Base-by-base conservation (phyloP, 2,329 filamentous ascomycete species). In the Apiospora koreana region DNA sequence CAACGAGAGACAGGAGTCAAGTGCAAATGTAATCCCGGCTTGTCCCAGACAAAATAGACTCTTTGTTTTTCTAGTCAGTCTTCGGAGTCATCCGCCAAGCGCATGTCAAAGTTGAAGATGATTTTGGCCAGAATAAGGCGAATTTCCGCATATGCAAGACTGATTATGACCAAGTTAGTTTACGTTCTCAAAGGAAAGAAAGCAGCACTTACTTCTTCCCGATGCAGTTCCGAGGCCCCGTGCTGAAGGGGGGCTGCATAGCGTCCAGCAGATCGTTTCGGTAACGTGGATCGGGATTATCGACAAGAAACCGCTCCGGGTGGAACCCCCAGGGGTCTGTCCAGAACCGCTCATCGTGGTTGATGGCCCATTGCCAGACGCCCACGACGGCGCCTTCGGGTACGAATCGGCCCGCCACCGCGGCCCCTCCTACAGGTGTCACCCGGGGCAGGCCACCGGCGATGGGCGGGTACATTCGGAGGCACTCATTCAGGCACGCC, bases 401-500 rank as follows among this genome's bases (percentile, higher is more conserved):
- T 3, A 80, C 72, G 45, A 73, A 73, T 28, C 72, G 69, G 18
- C 77, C 78, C 3, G 71, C 69, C 23, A 80, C 73, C 3, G 70
- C 71, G 1, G 72, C 74, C 65, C 77, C 78, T 10, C 78, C 78
- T 58, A 73, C 73, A 9, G 76, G 75, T 35, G 74, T 72, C 16
- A 70, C 48, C 65, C 78, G 50, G 10, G 76, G 74, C 42, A 79
- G 70, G 4, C 75, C 75, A 7, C 46, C 69, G 0, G 75, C 71
- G 8, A 77, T 75, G 18, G 78, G 78, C 16, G 84, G 83, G 70
- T 84, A 85, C 68, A 81, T 75, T 9, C 84, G 79, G 48, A 86
- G 72, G 5, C 77, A 75, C 75, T 86, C 84, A 28, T 85, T 79
- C 5, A 86, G 76, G 65, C 77, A 79, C 10, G 84, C 84, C 25